Percentiles rank a stretch among this genome's conserved stretches.
Conservation (phyloP, 139 green algal species). For the Auxenochlorella pyrenoidosa region DNA sequence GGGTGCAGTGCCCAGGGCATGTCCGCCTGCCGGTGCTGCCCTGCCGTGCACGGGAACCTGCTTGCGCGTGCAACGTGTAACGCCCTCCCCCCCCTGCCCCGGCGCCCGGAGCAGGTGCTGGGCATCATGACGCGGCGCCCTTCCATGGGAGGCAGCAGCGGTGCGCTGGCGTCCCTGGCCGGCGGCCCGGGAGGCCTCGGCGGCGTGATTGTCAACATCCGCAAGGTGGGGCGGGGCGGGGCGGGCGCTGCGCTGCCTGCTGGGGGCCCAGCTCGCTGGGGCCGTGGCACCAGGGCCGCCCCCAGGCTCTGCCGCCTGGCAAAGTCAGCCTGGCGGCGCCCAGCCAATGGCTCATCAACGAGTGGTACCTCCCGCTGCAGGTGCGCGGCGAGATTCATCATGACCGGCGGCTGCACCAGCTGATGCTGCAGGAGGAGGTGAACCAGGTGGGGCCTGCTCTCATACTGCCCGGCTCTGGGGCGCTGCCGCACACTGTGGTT, state of each 20-base stretch:
- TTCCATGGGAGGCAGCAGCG: neutral
- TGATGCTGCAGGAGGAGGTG: slow-evolving; percentile 85
- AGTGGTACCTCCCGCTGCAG: slow-evolving; percentile 47
- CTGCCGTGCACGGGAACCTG: no score
- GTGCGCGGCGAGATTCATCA: slow-evolving; percentile 85
- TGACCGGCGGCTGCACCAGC: slow-evolving; percentile 90
- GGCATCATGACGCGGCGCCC: slow-evolving; percentile 67
- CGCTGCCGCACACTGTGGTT: no score
- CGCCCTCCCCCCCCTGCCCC: no score
- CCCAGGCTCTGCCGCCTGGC: no score
- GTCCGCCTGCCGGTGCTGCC: no score
- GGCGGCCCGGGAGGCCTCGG: neutral
- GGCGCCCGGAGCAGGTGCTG: slow-evolving; percentile 39
- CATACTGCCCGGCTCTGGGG: no score
- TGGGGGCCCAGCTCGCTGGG: neutral
- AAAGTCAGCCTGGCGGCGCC: no score
- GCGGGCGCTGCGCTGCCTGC: no score
- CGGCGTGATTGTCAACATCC: slow-evolving; percentile 66
- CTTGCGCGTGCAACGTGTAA: no score
- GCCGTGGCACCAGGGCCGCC: no score
- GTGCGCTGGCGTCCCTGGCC: neutral
- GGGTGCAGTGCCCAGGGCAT: no score
- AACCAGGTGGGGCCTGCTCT: slow-evolving; percentile 2
- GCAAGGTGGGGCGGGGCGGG: slow-evolving; percentile 50
- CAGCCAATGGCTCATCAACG: no score